Evolutionary conservation across 768 basidiomycete species (phyloP).

Genomic region (Phylloporus sp.): DNA sequence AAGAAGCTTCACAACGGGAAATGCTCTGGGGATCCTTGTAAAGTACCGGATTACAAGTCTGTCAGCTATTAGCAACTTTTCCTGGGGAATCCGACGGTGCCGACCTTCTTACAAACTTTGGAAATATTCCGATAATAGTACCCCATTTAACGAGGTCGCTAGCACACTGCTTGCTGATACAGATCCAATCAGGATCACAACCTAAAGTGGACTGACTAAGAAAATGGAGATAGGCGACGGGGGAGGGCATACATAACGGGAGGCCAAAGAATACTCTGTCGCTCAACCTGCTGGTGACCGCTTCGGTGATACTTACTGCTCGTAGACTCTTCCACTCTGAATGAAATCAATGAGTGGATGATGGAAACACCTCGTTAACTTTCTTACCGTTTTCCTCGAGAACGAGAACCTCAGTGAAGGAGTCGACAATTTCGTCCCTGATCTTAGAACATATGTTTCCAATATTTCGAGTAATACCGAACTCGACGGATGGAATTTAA

Average conservation of each 20-base stretch:
- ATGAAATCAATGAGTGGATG: not conserved
- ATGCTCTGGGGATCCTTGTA: conserved; percentile 1
- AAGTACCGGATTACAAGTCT: conserved; percentile 20
- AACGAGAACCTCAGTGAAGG: conserved; percentile 38
- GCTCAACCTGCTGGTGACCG: conserved; percentile 35
- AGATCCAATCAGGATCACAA: conserved; percentile 1
- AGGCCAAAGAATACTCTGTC: conserved; percentile 39
- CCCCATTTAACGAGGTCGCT: not conserved
- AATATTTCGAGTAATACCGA: conserved; percentile 36
- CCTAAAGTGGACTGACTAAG: not conserved
- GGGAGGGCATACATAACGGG: conserved; percentile 37
- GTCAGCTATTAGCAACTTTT: not conserved
- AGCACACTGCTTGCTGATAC: not conserved
- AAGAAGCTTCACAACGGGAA: too few relatives aligned
- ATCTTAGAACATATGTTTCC: conserved; percentile 36
- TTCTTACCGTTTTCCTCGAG: conserved; percentile 11
- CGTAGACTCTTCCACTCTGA: conserved; percentile 39
- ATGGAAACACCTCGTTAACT: too few relatives aligned
- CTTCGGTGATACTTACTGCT: conserved; percentile 20
- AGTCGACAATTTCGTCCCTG: conserved; percentile 38
- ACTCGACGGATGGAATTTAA: conserved; percentile 27
- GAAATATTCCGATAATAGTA: conserved; percentile 16
- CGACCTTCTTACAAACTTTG: conserved; percentile 24
- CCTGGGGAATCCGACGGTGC: too few relatives aligned
- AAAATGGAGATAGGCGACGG: not conserved